Conservation (phyloP, 2,329 filamentous ascomycete species). For the Monosporascus sp. region DNA sequence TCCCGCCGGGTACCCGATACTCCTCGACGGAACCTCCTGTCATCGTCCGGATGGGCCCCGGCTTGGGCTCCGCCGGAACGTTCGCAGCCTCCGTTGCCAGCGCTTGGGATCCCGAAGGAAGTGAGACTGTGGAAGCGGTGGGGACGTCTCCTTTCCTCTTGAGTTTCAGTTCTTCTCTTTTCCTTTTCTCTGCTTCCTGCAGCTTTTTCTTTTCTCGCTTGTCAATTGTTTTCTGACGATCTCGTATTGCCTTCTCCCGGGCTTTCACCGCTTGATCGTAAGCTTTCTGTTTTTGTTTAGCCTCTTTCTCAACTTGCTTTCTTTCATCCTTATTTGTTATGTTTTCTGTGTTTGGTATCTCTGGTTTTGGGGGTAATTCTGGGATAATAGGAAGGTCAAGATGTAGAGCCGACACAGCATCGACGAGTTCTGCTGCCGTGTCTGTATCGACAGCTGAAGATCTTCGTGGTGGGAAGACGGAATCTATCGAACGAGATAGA, state of each 20-base stretch:
- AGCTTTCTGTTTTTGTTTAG: slow-evolving; percentile 54
- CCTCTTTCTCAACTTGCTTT: slow-evolving; percentile 65
- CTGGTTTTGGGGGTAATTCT: slow-evolving; percentile 47
- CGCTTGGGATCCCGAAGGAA: neutral
- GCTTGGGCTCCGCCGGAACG: neutral
- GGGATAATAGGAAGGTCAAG: slow-evolving; percentile 37
- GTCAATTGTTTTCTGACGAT: slow-evolving; percentile 54
- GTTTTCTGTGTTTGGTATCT: slow-evolving; percentile 49
- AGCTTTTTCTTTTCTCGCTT: slow-evolving; percentile 43
- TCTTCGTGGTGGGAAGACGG: neutral
- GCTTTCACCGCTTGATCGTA: slow-evolving; percentile 64
- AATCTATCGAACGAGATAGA: neutral
- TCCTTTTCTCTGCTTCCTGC: slow-evolving; percentile 35
- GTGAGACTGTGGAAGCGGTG: neutral
- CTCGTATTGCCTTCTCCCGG: slow-evolving; percentile 57
- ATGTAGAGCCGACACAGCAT: slow-evolving; percentile 11
- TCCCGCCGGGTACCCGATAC: slow-evolving; percentile 4
- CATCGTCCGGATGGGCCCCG: neutral
- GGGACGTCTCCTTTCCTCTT: slow-evolving; percentile 15
- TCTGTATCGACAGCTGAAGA: slow-evolving; percentile 3
- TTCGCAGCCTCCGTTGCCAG: neutral
- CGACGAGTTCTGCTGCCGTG: slow-evolving; percentile 6
- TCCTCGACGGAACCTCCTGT: neutral
- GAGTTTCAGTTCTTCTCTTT: slow-evolving; percentile 33
- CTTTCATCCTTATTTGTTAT: slow-evolving; percentile 60